phyloP scores from a whole-genome alignment of 176 grass and related monocot genomes.

The Leersia perrieri region DNA sequence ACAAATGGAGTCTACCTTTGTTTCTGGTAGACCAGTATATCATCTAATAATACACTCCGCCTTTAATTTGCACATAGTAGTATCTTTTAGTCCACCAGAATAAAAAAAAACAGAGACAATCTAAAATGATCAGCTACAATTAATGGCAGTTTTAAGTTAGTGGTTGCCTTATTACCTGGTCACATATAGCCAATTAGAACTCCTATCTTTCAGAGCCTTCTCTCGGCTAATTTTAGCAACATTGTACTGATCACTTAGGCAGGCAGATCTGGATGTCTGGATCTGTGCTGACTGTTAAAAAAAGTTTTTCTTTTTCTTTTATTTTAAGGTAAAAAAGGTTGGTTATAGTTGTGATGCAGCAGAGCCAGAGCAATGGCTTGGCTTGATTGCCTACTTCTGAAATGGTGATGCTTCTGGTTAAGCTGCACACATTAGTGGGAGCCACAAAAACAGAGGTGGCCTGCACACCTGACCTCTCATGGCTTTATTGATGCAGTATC shows the following conservation, averaged over 20 bases:
- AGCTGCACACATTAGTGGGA: conserved; percentile 17
- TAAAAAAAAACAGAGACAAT: conserved; percentile 15
- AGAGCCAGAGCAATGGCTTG: background rate
- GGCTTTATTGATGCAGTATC: conserved; percentile 24
- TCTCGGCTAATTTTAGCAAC: conserved; percentile 38
- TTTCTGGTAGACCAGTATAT: conserved; percentile 8
- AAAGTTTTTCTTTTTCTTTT: conserved; percentile 5
- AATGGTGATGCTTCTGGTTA: conserved; percentile 27
- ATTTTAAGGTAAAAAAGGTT: conserved; percentile 12
- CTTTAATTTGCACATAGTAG: background rate
- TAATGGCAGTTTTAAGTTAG: conserved; percentile 37
- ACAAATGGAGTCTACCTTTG: conserved; percentile 14
- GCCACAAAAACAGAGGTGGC: conserved; percentile 33
- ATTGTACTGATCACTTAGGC: conserved; percentile 27
- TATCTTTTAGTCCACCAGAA: background rate
- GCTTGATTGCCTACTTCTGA: conserved; percentile 7
- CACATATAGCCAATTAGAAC: conserved; percentile 7
- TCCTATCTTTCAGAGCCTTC: background rate
- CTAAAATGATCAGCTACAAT: conserved; percentile 28
- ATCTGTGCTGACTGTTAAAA: conserved; percentile 33
- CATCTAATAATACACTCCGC: background rate
- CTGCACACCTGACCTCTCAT: conserved; percentile 23
- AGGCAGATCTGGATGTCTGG: conserved; percentile 54
- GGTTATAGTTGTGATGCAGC: conserved; percentile 32
- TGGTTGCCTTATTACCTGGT: conserved; percentile 29